Conservation (phyloP, 306 rosid species). For the Trifolium subterraneum region DNA sequence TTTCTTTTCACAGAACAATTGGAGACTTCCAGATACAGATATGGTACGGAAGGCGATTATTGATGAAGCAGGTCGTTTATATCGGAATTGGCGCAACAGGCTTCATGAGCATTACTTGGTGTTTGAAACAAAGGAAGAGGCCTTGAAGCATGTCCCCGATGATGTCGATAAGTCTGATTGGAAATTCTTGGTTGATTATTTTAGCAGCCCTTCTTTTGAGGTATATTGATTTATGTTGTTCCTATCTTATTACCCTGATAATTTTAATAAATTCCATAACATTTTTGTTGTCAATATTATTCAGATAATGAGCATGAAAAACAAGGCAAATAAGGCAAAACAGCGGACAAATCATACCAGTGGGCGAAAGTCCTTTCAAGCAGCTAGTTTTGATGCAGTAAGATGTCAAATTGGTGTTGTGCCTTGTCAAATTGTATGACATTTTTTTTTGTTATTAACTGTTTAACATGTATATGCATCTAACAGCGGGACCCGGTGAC, state of each 20-base stretch:
- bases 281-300: slow-evolving; percentile 26
- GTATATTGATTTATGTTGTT: slow-evolving; percentile 28
- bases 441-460: slow-evolving; percentile 4
- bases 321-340: slow-evolving; percentile 51
- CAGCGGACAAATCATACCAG: slow-evolving; percentile 33
- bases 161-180: slow-evolving; percentile 48
- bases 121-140: slow-evolving; percentile 49
- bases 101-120: slow-evolving; percentile 44
- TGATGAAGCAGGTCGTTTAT: slow-evolving; percentile 46
- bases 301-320: slow-evolving; percentile 44
- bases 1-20: slow-evolving; percentile 44
- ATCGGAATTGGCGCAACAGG: slow-evolving; percentile 53
- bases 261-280: slow-evolving; percentile 27
- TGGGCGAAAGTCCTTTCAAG: slow-evolving; percentile 46
- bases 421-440: background rate
- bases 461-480: slow-evolving; percentile 3
- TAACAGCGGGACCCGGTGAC: slow-evolving; percentile 49
- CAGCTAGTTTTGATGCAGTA: slow-evolving; percentile 53
- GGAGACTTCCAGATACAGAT: slow-evolving; percentile 54
- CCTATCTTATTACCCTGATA: background rate
- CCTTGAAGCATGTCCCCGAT: slow-evolving; percentile 46
- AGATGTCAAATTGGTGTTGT: slow-evolving; percentile 31
- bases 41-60: slow-evolving; percentile 45
- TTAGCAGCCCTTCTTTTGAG: slow-evolving; percentile 50
- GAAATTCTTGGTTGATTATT: slow-evolving; percentile 50